Base-by-base conservation (phyloP, 495 filamentous ascomycete genomes). In the Cairneyella variabilis region DNA sequence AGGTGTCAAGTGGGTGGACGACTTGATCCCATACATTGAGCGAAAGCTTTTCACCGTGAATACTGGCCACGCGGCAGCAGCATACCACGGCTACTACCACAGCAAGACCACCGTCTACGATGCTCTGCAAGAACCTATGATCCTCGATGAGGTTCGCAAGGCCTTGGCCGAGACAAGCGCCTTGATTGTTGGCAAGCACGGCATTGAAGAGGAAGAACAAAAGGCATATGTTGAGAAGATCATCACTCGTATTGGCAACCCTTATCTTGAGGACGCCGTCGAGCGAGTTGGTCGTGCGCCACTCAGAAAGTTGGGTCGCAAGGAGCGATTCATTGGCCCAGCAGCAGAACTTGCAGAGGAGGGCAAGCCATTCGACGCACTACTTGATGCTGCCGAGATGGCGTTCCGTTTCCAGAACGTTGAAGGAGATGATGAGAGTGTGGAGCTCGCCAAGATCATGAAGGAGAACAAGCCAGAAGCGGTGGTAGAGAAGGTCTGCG, bases 21-120 rank as follows among this genome's bases (percentile, higher is more conserved):
- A 97, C 75, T 80, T 98, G 21, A 77, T 82, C 64, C 93, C 93
- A 47, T 98, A 90, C 77, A 97, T 97, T 64, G 91, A 98, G 82
- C 91, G 93, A 71, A 98, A 98, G 76, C 84, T 98, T 55, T 98
- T 89, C 78, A 98, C 93, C 16, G 93, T 98, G 77, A 98, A 98
- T 81, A 97, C 93, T 21, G 85, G 90, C 41, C 93, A 98, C 66
- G 93, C 95, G 42, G 91, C 91, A n/a, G 90, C 92, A 21, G 93
- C 93, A 47, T 98, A 97, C 80, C 91, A 90, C 69, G 93, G 93
- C 38, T 83, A 93, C 76, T 73, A 87, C 65, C 80, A 82, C 30
- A 82, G 85, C 51, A 95, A 93, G 77, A 74, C 78, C 63, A 91
- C 83, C 27, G 90, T 98, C 54, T 88, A 92, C 60, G 92, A 97